phyloP scores from a whole-genome alignment of 495 filamentous ascomycete species.

The Tirmania nivea region DNA sequence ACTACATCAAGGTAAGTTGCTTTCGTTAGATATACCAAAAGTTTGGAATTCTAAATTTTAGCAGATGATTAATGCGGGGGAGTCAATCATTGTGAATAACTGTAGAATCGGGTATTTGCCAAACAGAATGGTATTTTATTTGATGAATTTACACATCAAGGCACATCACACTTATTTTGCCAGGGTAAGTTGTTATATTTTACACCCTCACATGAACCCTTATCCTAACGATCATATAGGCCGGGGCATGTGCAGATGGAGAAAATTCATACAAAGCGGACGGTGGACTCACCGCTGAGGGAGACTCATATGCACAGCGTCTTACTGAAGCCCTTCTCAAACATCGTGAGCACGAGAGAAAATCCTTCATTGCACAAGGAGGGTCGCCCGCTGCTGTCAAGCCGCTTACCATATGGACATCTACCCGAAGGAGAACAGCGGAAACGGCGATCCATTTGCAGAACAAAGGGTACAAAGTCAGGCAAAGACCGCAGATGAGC shows the following conservation, averaged over 20 bases:
- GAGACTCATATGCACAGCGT: slow-evolving; percentile 62
- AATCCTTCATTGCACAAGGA: slow-evolving; percentile 42
- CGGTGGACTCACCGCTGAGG: slow-evolving; percentile 59
- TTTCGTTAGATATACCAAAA: neutral
- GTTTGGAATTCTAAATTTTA: slow-evolving; percentile 7
- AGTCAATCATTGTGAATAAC: slow-evolving; percentile 79
- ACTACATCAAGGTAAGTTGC: slow-evolving; percentile 59
- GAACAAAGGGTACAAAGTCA: slow-evolving; percentile 56
- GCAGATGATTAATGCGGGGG: slow-evolving; percentile 96
- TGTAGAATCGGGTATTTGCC: slow-evolving; percentile 69
- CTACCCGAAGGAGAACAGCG: slow-evolving; percentile 67
- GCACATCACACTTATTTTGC: slow-evolving; percentile 84
- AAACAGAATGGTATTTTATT: slow-evolving; percentile 90
- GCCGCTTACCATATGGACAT: slow-evolving; percentile 81
- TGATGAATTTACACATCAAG: slow-evolving; percentile 94
- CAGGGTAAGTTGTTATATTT: slow-evolving; percentile 37
- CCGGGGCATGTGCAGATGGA: slow-evolving; percentile 23
- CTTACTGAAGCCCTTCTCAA: slow-evolving; percentile 64
- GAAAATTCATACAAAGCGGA: slow-evolving; percentile 83
- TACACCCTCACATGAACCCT: neutral
- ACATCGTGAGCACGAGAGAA: slow-evolving; percentile 63
- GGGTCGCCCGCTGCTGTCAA: slow-evolving; percentile 47
- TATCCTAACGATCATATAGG: slow-evolving; percentile 1
- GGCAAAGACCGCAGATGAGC: slow-evolving; percentile 84
- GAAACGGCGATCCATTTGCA: slow-evolving; percentile 73